Percentiles rank a stretch among this genome's conserved stretches.
These are phyloP conservation scores for Pogostemon cablin DNA, from an alignment of 257 asterid species.

Conservation along the genomic window DNA sequence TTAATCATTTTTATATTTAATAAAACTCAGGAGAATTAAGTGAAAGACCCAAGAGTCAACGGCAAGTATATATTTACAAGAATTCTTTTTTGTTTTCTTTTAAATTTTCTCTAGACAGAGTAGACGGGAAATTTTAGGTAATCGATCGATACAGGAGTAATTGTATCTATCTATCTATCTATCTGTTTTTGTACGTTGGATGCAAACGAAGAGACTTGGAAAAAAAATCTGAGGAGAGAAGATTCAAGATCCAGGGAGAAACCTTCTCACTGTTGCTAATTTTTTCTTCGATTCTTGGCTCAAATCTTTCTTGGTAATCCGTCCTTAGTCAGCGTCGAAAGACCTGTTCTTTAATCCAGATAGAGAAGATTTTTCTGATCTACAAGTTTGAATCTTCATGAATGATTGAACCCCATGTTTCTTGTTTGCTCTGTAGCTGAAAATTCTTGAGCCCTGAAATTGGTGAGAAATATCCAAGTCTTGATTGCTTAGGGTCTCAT, in stretches of 20 bases:
- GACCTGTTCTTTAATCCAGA: background rate
- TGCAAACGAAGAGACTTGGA: slow-evolving; percentile 30
- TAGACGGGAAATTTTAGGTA: slow-evolving; percentile 32
- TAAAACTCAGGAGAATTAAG: slow-evolving; percentile 16
- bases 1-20: background rate
- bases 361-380: slow-evolving; percentile 38
- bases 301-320: slow-evolving; percentile 36
- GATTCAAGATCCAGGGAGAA: slow-evolving; percentile 51
- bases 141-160: slow-evolving; percentile 30
- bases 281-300: slow-evolving; percentile 23
- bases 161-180: slow-evolving; percentile 34
- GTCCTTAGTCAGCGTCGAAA: slow-evolving; percentile 25
- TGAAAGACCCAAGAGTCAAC: slow-evolving; percentile 42
- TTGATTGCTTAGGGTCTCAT: slow-evolving; percentile 27
- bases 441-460: background rate
- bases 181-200: slow-evolving; percentile 27
- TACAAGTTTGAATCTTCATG: slow-evolving; percentile 32
- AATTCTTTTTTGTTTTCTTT: too few species aligned
- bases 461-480: slow-evolving; percentile 13
- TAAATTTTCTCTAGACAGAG: background rate
- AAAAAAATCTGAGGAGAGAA: slow-evolving; percentile 32
- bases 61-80: slow-evolving; percentile 21
- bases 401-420: slow-evolving; percentile 28
- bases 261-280: slow-evolving; percentile 30
- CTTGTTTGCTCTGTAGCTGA: slow-evolving; percentile 13